Conservation (phyloP, 352 stramenopile genomes). For the Aphanomyces invadans region DNA sequence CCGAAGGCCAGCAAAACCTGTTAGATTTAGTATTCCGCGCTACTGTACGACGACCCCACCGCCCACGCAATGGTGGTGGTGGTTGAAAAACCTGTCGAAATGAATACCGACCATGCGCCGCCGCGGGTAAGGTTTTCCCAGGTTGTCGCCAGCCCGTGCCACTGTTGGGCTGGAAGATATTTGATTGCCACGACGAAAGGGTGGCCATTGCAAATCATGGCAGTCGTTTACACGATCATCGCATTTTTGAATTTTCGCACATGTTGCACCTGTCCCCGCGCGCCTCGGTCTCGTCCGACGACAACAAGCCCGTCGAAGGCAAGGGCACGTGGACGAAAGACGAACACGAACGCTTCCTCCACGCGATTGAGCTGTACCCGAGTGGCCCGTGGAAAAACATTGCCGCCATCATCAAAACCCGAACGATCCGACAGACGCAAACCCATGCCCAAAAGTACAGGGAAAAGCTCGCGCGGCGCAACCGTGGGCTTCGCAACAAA, state of each 20-base stretch:
- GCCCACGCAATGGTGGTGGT: too few relatives aligned
- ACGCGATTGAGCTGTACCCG: constrained; percentile 82
- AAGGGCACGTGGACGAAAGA: constrained; percentile 25
- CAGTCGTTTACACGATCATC: neutral
- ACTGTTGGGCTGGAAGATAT: too few relatives aligned
- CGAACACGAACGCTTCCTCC: constrained; percentile 75
- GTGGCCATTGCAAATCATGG: neutral
- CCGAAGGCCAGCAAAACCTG: too few relatives aligned
- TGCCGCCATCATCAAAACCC: constrained; percentile 68
- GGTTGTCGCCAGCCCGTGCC: too few relatives aligned
- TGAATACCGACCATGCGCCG: too few relatives aligned
- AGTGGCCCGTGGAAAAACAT: constrained; percentile 77
- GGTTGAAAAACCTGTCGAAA: too few relatives aligned
- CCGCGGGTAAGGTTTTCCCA: too few relatives aligned
- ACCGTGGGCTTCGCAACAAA: constrained; percentile 32
- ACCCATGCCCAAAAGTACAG: constrained; percentile 94
- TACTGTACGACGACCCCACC: too few relatives aligned
- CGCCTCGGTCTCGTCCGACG: neutral
- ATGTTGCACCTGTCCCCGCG: constrained; percentile 17
- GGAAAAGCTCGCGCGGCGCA: constrained; percentile 55
- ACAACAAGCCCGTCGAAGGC: neutral
- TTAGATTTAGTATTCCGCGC: too few relatives aligned
- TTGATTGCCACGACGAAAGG: too few relatives aligned
- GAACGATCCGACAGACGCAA: constrained; percentile 90
- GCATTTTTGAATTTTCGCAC: constrained; percentile 24